Evolutionary conservation across 352 stramenopile species (phyloP), one percentile per base, ranked within the genome.

Genomic region (Phytopythium aichiense): DNA sequence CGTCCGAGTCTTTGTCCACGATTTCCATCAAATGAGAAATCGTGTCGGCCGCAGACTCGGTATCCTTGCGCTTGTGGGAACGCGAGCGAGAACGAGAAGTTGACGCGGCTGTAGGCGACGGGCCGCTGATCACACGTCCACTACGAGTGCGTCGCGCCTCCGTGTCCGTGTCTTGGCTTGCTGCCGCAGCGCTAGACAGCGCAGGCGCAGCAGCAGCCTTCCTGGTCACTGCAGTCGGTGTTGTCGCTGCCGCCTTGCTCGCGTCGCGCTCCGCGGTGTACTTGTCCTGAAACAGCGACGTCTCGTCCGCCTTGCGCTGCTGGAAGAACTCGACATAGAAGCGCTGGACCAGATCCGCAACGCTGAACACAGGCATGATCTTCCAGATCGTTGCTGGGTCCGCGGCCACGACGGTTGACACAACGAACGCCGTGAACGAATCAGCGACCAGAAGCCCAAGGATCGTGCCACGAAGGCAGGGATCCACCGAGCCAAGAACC

Each of bases 391-490:
- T 93, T 11, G 72, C 62, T 11, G 76, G 63, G 23, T 82, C 70
- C 33, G 86, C 70, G 18, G 87, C 85, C 45, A 94, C 89, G 33
- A 95, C 87, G 43, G 81, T 89, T 20, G 87, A 86, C 4, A 94
- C 79, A 0, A 94, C 84, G 65, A 95, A 95, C n/a, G 85, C 83
- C 48, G 87, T 95, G 60, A 94, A 95, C 22, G 82, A 91, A 59
- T 95, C 87, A 0, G 87, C 85, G 45, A 94, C 82, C 11, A 95
- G 61, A 15, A 95, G 64, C n/a, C 87, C 87, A 9, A 92, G 70
- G 31, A 94, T 91, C 9, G 85, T 92, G 7, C 85, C 84, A 15
- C 87, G 81, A 61, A 95, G 72, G 52, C 87, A 95, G 20, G 82
- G 77, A 65, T 95, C 87, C 48, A 94, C 91, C 18, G 82, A 92